Conservation (phyloP, 805 yeast genomes). For the Hanseniaspora valbyensis region DNA sequence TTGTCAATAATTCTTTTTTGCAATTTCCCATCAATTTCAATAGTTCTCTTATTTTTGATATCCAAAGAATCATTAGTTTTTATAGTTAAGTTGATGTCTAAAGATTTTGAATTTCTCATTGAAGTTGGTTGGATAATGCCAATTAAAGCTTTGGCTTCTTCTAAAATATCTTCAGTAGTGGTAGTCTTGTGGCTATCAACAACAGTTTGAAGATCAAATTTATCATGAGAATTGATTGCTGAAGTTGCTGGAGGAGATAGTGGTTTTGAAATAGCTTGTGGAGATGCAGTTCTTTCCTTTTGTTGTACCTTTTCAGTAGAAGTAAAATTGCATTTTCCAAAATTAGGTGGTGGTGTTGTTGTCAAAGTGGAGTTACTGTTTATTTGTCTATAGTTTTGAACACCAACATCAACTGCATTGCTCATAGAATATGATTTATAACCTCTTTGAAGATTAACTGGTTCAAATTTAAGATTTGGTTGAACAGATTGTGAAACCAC, state of each 20-base stretch:
- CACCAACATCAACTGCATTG: background rate
- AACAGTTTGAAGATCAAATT: background rate
- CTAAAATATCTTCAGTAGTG: slow-evolving; percentile 4
- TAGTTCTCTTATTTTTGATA: background rate
- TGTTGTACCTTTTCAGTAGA: background rate
- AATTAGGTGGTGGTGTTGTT: background rate
- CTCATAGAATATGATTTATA: background rate
- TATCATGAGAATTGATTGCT: background rate
- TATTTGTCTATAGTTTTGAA: too few relatives aligned
- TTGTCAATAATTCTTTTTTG: background rate
- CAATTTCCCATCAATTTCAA: background rate
- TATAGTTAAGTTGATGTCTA: background rate
- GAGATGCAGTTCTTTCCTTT: background rate
- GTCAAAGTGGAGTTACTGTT: too few relatives aligned
- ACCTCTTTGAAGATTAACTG: background rate
- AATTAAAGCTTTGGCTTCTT: slow-evolving; percentile 7
- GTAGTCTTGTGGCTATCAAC: background rate
- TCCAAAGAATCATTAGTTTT: background rate
- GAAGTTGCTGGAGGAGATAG: background rate
- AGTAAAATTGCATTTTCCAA: background rate
- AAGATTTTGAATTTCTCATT: background rate
- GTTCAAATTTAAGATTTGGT: background rate
- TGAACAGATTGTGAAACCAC: background rate
- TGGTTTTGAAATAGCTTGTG: slow-evolving; percentile 1
- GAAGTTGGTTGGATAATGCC: background rate